Percentiles rank a stretch among this genome's conserved stretches.
These are phyloP conservation scores for Backusella liffmaniae DNA, from an alignment of 192 early-diverging fungal genomes.

Conservation along the genomic window DNA sequence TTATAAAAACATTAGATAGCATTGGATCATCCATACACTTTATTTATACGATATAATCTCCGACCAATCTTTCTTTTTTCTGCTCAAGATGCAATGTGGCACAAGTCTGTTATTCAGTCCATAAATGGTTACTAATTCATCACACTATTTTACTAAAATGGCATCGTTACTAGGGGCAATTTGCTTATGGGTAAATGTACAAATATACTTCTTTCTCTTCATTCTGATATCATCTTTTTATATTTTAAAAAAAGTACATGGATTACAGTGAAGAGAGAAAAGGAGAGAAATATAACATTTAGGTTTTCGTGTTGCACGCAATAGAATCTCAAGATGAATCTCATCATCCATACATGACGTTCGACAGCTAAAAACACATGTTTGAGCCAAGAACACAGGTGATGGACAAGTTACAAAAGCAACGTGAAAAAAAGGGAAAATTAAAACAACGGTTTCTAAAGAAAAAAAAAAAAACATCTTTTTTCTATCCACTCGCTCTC, in stretches of 20 bases:
- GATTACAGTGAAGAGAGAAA: not conserved
- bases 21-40: not conserved
- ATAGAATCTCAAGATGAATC: not conserved
- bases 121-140: not conserved
- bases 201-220: not conserved
- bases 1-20: not conserved
- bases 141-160: slow-evolving; percentile 1
- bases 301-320: not conserved
- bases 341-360: not conserved
- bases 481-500: not conserved
- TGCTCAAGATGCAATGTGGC: not conserved
- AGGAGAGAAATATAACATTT: not conserved
- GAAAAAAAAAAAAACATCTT: not conserved
- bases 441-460: not conserved
- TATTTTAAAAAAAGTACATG: not conserved
- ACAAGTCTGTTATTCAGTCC: not conserved
- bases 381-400: not conserved
- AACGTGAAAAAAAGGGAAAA: slow-evolving; percentile 1
- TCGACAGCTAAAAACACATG: not conserved
- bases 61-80: not conserved
- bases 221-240: not conserved
- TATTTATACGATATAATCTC: not conserved
- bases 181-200: not conserved
- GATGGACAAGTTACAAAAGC: not conserved
- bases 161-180: not conserved